Base-by-base conservation (phyloP, 768 basidiomycete species). In the Auriculariales sp. region DNA sequence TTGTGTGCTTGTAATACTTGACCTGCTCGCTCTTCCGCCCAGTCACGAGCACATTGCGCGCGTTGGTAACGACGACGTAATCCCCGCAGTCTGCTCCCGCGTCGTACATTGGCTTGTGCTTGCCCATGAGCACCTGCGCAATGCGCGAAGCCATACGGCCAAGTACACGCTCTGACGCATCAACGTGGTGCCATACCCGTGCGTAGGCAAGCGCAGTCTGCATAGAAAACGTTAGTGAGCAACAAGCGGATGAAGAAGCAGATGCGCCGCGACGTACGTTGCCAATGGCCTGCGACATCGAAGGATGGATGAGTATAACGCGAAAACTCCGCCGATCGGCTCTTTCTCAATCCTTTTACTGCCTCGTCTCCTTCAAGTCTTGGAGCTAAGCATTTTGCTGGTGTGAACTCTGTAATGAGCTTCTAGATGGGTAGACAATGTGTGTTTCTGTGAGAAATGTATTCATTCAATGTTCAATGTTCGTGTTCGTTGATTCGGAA, bases 71-170 rank as follows among this genome's bases (percentile, higher is more conserved):
- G 22, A 97, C 78, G 28, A 98, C 90, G 61, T 97, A 97, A 78
- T 99, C 95, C 7, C 95, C 95, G 49, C 89, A 92, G 66, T 99
- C 95, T 55, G 86, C 94, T 95, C 83, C 75, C 9, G 89, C 90
- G 66, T 98, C 91, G 59, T 88, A 98, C 33, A 93, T 89, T 4
- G 94, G 93, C 62, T 98, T 99, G 65, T 98, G 92, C 68, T 98
- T 99, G 61, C 94, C 95, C 94, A 97, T 97, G 42, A 99, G 74
- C 28, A 92, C 91, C 51, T 89, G 76, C 3, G 95, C 94, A 57
- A 99, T 95, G 30, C 90, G 76, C 58, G 87, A 83, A 4, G 95
- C 93, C 9, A 98, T 75, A 71, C 93, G 90, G 61, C 95, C 95
- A 15, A 98, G 73, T n/a, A 92, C 71, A 32, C 93, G 80, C 57